Base-by-base conservation (phyloP, 2,329 filamentous ascomycete species). In the Penicillium sp. region DNA sequence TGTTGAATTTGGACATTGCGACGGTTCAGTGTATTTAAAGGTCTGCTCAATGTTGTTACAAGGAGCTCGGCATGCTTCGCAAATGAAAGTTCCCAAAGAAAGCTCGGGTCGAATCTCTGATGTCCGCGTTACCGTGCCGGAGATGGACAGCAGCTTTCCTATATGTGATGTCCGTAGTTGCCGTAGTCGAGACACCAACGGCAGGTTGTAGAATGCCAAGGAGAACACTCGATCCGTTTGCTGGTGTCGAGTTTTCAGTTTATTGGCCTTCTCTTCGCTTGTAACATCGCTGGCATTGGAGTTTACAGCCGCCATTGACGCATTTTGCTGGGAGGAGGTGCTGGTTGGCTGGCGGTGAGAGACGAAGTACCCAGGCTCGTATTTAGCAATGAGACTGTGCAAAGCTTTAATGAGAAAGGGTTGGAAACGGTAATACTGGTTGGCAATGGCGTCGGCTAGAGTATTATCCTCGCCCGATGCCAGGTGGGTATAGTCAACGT, bases 141-240 rank as follows among this genome's bases (percentile, higher is more conserved):
- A 99, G 64, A 99, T 96, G 11, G 94, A 97, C 5, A 96, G 84
- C 45, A 99, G 82, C 69, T 93, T 90, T 54, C 94, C 94, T 65
- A 99, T 95, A 64, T 96, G 92, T 60, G 85, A 82, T 24, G 94
- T 96, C 30, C 94, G 87, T 61, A 99, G 79, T 66, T 91, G 87
- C 59, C 92, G 89, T 56, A 97, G 84, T 62, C 92, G 83, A 1
- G 91, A 94, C 14, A 96, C 89, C 1, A 96, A 81, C 0, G 92
- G 90, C 26, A 97, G 78, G 69, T 97, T 96, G 78, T 96, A 96
- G 66, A 97, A 95, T 30, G 92, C 92, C 52, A 97, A 81, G 4
- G 91, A 85, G 72, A 99, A 97, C 38, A 99, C 81, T 78, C 96
- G 97, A 76, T 99, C 94, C 0, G 94, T 97, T 76, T 97, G 92